A percentile compares a stretch with the other conserved stretches of the same genome.
These are phyloP conservation scores for Lathyrus oleraceus DNA, from an alignment of 306 rosid species.

Conservation along the genomic window DNA sequence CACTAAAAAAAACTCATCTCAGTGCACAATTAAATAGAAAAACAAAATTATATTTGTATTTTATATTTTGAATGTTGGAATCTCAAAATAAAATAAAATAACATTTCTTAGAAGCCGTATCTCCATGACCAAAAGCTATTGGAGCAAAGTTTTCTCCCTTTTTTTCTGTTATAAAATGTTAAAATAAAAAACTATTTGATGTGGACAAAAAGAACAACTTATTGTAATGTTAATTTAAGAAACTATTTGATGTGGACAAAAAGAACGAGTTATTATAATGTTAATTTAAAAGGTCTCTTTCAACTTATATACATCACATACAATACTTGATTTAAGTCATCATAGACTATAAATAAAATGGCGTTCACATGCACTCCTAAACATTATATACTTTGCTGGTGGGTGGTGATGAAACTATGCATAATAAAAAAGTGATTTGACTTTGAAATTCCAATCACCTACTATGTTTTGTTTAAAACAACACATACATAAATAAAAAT, in stretches of 20 bases:
- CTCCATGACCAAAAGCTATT: background rate
- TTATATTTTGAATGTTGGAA: too few relatives aligned
- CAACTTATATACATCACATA: background rate
- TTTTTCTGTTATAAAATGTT: too few relatives aligned
- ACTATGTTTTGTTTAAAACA: background rate
- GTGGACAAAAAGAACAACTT: background rate
- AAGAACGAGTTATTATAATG: background rate
- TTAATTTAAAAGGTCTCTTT: background rate
- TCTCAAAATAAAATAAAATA: too few relatives aligned
- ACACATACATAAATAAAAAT: background rate
- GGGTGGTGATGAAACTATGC: background rate
- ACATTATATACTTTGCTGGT: background rate
- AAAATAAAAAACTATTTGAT: background rate
- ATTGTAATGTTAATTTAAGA: background rate
- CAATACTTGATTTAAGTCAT: background rate
- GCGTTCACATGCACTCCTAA: background rate
- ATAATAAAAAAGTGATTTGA: background rate
- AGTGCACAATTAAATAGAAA: too few relatives aligned
- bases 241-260: too few relatives aligned
- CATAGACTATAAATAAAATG: background rate
- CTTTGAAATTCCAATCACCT: background rate
- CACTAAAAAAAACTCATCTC: accelerated
- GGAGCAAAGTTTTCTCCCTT: background rate
- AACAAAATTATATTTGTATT: too few relatives aligned
- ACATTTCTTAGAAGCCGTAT: too few relatives aligned